Conservation (phyloP, 2,329 filamentous ascomycete genomes). For the Fusarium temperatum region DNA sequence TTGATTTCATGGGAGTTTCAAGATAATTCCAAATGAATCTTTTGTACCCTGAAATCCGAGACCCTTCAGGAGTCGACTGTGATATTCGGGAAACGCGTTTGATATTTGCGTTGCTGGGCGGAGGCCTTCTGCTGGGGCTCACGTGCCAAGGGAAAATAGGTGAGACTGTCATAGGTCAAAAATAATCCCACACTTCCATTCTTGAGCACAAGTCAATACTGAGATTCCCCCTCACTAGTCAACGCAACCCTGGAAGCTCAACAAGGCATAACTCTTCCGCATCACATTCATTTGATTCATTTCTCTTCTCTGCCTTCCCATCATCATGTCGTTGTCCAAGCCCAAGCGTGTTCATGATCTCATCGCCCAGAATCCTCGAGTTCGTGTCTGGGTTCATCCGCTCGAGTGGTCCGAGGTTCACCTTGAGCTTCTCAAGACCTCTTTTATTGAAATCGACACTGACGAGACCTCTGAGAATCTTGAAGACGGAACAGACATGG, state of each 20-base stretch:
- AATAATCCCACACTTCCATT: neutral
- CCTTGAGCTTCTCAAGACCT: constrained; percentile 26
- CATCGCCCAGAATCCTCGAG: constrained; percentile 36
- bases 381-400: constrained; percentile 39
- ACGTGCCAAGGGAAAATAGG: constrained; percentile 8
- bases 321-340: constrained; percentile 7
- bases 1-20: too few species aligned
- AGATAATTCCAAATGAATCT: neutral
- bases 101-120: neutral
- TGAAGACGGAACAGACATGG: neutral
- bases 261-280: neutral
- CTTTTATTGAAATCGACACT: constrained; percentile 3
- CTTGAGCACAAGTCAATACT: neutral
- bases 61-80: neutral
- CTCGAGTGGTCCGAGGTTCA: constrained; percentile 36
- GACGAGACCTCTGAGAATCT: neutral
- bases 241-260: neutral
- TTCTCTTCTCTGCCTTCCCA: neutral
- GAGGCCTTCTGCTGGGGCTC: neutral
- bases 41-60: accelerated
- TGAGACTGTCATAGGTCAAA: constrained; percentile 1
- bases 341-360: constrained; percentile 25
- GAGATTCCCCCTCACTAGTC: neutral
- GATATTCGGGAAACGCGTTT: neutral
- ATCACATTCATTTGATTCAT: neutral